Percentiles rank a stretch among this genome's conserved stretches.
phyloP scores from a whole-genome alignment of 2,329 filamentous ascomycete species.

The Lizonia empirigonia region DNA sequence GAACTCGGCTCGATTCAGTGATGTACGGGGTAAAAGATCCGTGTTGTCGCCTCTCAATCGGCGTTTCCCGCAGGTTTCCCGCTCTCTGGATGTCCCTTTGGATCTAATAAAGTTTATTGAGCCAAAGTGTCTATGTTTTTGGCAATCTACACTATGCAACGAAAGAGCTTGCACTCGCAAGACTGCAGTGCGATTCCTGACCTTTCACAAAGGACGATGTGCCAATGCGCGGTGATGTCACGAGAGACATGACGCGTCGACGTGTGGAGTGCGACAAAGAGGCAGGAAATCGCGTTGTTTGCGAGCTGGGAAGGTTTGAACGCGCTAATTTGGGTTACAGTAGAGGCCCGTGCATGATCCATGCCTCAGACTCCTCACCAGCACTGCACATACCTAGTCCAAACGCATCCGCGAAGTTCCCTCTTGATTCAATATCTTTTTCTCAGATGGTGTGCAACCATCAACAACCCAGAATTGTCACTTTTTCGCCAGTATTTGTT shows the following conservation, averaged over 20 bases:
- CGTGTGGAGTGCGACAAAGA: too few species aligned
- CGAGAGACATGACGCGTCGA: too few species aligned
- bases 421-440: too few species aligned
- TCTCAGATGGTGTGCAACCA: too few species aligned
- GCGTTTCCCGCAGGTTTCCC: conserved; percentile 5
- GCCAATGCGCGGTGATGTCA: too few species aligned
- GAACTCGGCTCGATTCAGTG: not conserved
- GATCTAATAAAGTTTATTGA: not conserved
- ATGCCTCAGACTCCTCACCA: not conserved
- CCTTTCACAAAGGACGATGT: too few species aligned
- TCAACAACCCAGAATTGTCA: too few species aligned
- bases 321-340: too few species aligned
- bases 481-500: not conserved
- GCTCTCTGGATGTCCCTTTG: not conserved
- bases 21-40: not conserved
- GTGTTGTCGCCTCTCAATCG: not conserved
- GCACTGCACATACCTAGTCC: not conserved
- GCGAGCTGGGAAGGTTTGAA: too few species aligned
- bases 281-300: too few species aligned
- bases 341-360: not conserved
- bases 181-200: too few species aligned
- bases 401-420: too few species aligned
- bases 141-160: not conserved
- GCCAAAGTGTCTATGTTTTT: not conserved
- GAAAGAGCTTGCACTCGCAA: not conserved